Base-by-base conservation (phyloP, 148 eudicot species). In the Diospyros kaki region DNA sequence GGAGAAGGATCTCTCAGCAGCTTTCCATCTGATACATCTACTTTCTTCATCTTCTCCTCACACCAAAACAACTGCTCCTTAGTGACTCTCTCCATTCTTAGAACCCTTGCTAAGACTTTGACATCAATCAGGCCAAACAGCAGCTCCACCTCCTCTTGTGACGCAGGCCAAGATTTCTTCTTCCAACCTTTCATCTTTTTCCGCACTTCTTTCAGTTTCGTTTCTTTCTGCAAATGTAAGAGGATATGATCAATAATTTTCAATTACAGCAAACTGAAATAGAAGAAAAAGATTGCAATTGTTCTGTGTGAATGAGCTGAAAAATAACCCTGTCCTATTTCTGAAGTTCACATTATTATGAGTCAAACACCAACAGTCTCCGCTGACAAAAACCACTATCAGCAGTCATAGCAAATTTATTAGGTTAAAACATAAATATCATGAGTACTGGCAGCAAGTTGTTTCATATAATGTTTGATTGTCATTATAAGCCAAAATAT, bases 21-120 rank as follows among this genome's bases (percentile, higher is more conserved):
- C 83, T 84, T 95, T 18, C 94, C 91, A 54, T 81, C 81, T 11
- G 78, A 50, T 72, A 95, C 75, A 59, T 76, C 78, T 15, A 95
- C 83, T 76, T 91, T 95, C 79, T 83, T 83, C 89, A 89, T 84
- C 85, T 95, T 95, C 61, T 91, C 97, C 86, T 93, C 98, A 42
- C 97, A 93, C 99, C 99, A 95, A 68, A 91, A 87, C 58, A 95
- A 71, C 66, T 95, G 97, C 17, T 95, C 97, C 69, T 86, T 87
- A 55, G 89, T 93, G 75, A 95, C 85, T 73, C 75, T 87, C 53
- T 44, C 78, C 96, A 89, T 89, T 69, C 89, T 78, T 17, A 95
- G 62, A 41, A 88, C 97, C 78, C 97, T 83, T 5, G 84, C 79
- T 41, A 91, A 72, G 11, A 95, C 84, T 84, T 88, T 90, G 51